Conservation (phyloP, 1,284 basidiomycete species). For the Ustilago vetiveriae region DNA sequence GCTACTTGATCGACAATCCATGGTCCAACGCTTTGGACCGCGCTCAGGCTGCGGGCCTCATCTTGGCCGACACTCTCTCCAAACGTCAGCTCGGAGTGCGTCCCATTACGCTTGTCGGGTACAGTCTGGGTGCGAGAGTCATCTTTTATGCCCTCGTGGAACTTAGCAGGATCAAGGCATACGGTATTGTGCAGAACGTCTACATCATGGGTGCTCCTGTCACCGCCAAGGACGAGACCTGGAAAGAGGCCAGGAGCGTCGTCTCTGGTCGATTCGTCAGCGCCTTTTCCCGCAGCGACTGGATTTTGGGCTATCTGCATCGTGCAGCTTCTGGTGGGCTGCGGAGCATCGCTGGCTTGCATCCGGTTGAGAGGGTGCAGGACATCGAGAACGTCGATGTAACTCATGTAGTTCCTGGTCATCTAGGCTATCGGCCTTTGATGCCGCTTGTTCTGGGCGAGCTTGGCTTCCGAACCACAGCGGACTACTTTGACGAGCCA, state of each 20-base stretch:
- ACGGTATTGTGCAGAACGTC: slow-evolving; percentile 66
- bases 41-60: slow-evolving; percentile 61
- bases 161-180: slow-evolving; percentile 61
- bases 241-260: slow-evolving; percentile 60
- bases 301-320: slow-evolving; percentile 66
- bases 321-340: slow-evolving; percentile 65
- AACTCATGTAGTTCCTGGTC: slow-evolving; percentile 63
- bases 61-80: slow-evolving; percentile 62
- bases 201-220: slow-evolving; percentile 66
- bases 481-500: slow-evolving; percentile 67
- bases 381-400: slow-evolving; percentile 66
- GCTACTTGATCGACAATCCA: slow-evolving; percentile 66
- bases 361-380: slow-evolving; percentile 62
- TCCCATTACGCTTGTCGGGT: slow-evolving; percentile 65
- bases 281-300: slow-evolving; percentile 65
- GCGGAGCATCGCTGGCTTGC: slow-evolving; percentile 64
- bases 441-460: slow-evolving; percentile 65
- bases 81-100: slow-evolving; percentile 65
- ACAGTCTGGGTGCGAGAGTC: slow-evolving; percentile 63
- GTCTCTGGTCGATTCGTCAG: slow-evolving; percentile 66
- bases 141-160: slow-evolving; percentile 65
- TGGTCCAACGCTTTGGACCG: slow-evolving; percentile 66
- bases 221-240: slow-evolving; percentile 59
- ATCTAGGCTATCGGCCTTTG: slow-evolving; percentile 62
- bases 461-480: slow-evolving; percentile 64